phyloP scores from a whole-genome alignment of 331 rosid species.

The Spiraea crenata region DNA sequence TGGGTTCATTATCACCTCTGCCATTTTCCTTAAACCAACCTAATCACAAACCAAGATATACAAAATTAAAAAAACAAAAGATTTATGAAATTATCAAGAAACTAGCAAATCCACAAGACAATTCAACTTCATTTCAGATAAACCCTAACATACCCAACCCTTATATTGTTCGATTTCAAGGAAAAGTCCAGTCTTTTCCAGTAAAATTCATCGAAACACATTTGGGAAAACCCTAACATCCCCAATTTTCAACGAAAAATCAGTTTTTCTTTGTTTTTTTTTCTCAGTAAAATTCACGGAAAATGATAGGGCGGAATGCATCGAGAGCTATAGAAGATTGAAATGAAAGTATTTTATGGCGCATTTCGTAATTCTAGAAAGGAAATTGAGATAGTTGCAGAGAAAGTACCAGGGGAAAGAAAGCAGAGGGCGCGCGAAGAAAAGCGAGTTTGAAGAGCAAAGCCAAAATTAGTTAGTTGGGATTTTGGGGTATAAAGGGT shows the following conservation, averaged over 20 bases:
- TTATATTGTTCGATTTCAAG: background rate
- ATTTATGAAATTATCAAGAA: constrained; percentile 5
- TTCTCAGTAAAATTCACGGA: background rate
- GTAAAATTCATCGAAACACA: background rate
- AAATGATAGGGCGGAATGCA: background rate
- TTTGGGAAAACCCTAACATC: no score
- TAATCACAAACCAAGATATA: background rate
- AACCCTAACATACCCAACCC: background rate
- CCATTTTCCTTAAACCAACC: background rate
- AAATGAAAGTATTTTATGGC: background rate
- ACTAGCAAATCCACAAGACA: background rate
- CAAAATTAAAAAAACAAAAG: constrained; percentile 4
- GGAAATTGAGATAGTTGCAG: background rate
- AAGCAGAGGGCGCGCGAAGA: constrained; percentile 1
- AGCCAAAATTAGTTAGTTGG: background rate
- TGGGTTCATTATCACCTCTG: background rate
- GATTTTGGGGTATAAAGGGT: background rate
- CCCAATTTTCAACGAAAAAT: no score
- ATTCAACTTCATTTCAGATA: constrained; percentile 1
- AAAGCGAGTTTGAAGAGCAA: background rate
- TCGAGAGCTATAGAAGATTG: background rate
- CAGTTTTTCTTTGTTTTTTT: background rate
- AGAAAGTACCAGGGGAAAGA: constrained; percentile 1
- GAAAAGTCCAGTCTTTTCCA: background rate
- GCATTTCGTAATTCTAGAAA: background rate